These are phyloP conservation scores for Climacium dendroides DNA, from an alignment of 225 moss, liverwort and hornwort genomes.

Conservation along the genomic window DNA sequence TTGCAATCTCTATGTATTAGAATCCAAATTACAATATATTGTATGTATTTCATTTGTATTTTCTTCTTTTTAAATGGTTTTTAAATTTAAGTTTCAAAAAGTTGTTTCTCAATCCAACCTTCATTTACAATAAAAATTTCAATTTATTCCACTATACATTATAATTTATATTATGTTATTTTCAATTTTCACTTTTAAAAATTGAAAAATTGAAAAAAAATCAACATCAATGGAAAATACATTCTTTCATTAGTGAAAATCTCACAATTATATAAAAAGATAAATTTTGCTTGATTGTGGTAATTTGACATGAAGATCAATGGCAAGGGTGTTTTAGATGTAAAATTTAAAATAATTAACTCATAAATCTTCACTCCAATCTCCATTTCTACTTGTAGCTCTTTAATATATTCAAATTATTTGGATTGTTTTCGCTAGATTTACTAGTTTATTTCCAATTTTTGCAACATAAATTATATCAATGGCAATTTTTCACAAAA, in stretches of 20 bases:
- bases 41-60: not conserved
- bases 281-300: not conserved
- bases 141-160: not conserved
- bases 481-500: not conserved
- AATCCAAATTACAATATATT: not conserved
- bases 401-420: not conserved
- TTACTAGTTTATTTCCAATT: not conserved
- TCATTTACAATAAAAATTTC: no score
- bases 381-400: fast-evolving
- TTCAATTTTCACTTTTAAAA: not conserved
- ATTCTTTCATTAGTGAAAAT: not conserved
- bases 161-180: no score
- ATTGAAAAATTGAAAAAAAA: not conserved
- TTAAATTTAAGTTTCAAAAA: not conserved
- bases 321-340: not conserved
- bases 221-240: not conserved
- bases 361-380: not conserved
- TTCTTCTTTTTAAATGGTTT: not conserved
- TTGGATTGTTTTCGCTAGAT: not conserved
- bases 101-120: not conserved
- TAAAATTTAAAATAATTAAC: not conserved
- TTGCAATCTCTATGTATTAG: no score
- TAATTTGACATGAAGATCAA: not conserved
- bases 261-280: not conserved
- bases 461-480: not conserved